Evolutionary conservation across 345 rosid genomes (phyloP), one percentile per base, ranked within the genome.

Genomic region (Acer campestre): DNA sequence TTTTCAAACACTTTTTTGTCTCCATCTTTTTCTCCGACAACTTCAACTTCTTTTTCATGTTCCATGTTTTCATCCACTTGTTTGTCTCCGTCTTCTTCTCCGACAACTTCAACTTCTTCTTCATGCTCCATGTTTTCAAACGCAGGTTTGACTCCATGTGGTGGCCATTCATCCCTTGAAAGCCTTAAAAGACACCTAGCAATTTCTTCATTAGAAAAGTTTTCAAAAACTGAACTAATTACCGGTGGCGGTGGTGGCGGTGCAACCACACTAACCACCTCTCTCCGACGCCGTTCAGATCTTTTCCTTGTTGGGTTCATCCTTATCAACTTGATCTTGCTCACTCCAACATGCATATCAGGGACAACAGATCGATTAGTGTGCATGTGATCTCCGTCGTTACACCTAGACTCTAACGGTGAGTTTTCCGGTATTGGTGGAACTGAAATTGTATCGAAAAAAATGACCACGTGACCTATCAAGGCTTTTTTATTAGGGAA

Each of bases 171-270:
- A 74, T 82, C 88, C n/a, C 80, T 80, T 0, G 89, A 85, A 23
- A 90, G 83, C 90, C 81, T 84, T 70, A 88, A 48, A n/a, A 90
- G 90, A 71, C 84, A 87, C 29, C 67, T 62, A 3, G 82, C 92
- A 49, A 70, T 82, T n/a, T 87, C 89, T 71, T 80, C 84, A 1
- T 40, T 80, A 27, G 78, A 51, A 8, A 77, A 71, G 9, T n/a
- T 29, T 72, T 78, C 78, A 38, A 82, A 64, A 56, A 58, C 48
- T 27, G 82, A 84, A 77, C 86, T 42, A 7, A 42, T 86, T 65
- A 83, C 82, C 73, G 46, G 46, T 11, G 2, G 16, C 13, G 29
- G 6, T 4, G 6, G 11, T 13, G 35, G 22, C 0, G 67, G 7
- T 17, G 20, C 64, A 6, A 11, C 25, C 59, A 55, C 23, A 1